Evolutionary conservation across 495 filamentous ascomycete species (phyloP), one percentile per base, ranked within the genome.

Genomic region (Hypoxylon lenormandii): DNA sequence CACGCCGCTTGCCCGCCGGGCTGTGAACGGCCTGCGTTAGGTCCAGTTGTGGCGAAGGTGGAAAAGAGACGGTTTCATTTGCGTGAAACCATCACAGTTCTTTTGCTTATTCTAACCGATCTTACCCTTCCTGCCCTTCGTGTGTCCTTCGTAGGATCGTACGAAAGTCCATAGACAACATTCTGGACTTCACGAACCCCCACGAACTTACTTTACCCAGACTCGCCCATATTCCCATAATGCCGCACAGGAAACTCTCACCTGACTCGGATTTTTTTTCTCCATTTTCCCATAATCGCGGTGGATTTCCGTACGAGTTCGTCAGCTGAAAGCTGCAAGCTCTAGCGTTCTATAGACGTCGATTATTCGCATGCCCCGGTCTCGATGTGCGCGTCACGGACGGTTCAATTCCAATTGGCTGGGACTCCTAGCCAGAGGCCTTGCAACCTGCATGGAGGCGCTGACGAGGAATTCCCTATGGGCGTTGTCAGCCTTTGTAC

Each of bases 401-500:
- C 21, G 56, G 56, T 58, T 47, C 37, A 43, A 21, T 58, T 57
- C 60, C 68, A 51, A 66, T 70, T 70, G 68, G 68, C 40, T 37
- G 10, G 10, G 38, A 12, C 38, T 16, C 22, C 28, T n/a, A 18
- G 22, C 37, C 37, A 60, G 21, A 46, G 16, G 56, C 55, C 56
- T 65, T 45, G 23, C 22, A 61, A 47, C 68, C 42, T 37, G 68
- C 57, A 70, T 62, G 45, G 45, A 51, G 61, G 68, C 68, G 62
- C 40, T 28, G 45, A 47, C 21, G 40, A 55, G 8, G 1, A 43
- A 15, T 43, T 61, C 45, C 36, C 53, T 58, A 54, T 69, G 40
- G 6, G 30, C 6, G 59, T 28, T 40, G 42, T 62, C 52, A 58
- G 48, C 42, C 48, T 64, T 60, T 50, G 43, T 60, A 49, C 55